phyloP scores from a whole-genome alignment of 805 yeast genomes.

The Priceomyces fermenticarens region DNA sequence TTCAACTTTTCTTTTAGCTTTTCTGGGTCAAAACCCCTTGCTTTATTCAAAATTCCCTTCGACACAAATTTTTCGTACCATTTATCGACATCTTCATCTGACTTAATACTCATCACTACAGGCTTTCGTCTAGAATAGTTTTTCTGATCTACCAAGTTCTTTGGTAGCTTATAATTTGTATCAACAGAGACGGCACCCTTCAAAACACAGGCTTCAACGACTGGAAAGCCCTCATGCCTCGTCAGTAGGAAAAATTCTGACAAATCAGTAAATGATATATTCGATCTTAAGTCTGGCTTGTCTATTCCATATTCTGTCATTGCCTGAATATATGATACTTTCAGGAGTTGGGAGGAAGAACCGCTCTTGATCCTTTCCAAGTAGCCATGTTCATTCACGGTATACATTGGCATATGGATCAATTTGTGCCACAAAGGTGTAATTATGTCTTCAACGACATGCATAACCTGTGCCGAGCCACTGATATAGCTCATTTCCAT shows the following conservation, averaged over 20 bases:
- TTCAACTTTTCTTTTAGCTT: conserved; percentile 26
- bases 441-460: conserved; percentile 59
- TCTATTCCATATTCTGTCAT: conserved; percentile 81
- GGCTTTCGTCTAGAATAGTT: conserved; percentile 62
- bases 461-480: conserved; percentile 61
- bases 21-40: conserved; percentile 12
- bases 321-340: conserved; percentile 65
- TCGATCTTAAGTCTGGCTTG: conserved; percentile 85
- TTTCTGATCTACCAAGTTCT: conserved; percentile 32
- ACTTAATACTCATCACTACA: conserved; percentile 47
- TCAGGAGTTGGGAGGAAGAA: conserved; percentile 21
- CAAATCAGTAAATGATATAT: conserved; percentile 49
- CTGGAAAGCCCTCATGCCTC: conserved; percentile 48
- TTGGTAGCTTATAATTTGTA: conserved; percentile 29
- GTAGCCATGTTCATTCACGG: conserved; percentile 26
- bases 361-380: conserved; percentile 21
- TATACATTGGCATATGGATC: conserved; percentile 37
- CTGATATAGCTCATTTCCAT: conserved; percentile 85
- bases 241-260: conserved; percentile 34
- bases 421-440: conserved; percentile 53
- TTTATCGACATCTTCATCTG: conserved; percentile 29
- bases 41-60: conserved; percentile 18
- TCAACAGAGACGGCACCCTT: conserved; percentile 41
- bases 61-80: conserved; percentile 46
- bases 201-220: conserved; percentile 72